A percentile compares a stretch with the other conserved stretches of the same genome.
Evolutionary conservation across 805 yeast species (phyloP).

Genomic region (Saccharomycopsis microspora): DNA sequence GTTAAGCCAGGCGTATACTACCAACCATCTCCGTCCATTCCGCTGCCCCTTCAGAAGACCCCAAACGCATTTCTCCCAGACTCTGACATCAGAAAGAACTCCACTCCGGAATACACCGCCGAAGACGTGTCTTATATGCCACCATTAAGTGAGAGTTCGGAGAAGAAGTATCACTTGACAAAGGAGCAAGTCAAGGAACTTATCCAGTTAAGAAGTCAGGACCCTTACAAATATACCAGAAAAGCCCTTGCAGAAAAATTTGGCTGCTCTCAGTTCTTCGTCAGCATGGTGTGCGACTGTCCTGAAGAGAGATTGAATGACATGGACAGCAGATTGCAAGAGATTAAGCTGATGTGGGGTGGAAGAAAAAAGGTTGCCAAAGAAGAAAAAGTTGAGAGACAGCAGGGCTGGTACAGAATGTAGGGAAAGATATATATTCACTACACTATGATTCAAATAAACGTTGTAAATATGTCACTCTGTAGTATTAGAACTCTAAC

Average conservation of each 20-base stretch:
- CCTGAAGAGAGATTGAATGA: slow-evolving; percentile 29
- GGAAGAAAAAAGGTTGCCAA: slow-evolving; percentile 37
- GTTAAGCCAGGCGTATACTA: slow-evolving; percentile 16
- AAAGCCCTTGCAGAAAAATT: slow-evolving; percentile 50
- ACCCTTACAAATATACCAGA: slow-evolving; percentile 57
- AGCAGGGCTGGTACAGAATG: slow-evolving; percentile 49
- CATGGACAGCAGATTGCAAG: slow-evolving; percentile 34
- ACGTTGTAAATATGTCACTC: no score
- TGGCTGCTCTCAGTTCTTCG: slow-evolving; percentile 37
- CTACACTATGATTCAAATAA: no score
- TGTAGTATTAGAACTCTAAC: no score
- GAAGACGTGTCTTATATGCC: slow-evolving; percentile 29
- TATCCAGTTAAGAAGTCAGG: slow-evolving; percentile 36
- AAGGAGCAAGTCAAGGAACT: slow-evolving; percentile 50
- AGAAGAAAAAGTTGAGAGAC: slow-evolving; percentile 47
- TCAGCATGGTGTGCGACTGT: slow-evolving; percentile 42
- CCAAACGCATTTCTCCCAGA: slow-evolving; percentile 62
- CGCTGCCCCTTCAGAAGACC: slow-evolving; percentile 26
- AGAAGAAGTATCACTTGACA: slow-evolving; percentile 42
- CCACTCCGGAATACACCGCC: slow-evolving; percentile 20
- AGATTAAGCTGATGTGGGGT: slow-evolving; percentile 39
- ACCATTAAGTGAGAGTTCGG: slow-evolving; percentile 23
- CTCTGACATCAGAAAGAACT: slow-evolving; percentile 42
- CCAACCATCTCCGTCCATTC: slow-evolving; percentile 16
- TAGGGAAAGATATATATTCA: no score